These are phyloP conservation scores for Ceratobasidium sp. DNA, from an alignment of 1,284 basidiomycete genomes.

Conservation along the genomic window DNA sequence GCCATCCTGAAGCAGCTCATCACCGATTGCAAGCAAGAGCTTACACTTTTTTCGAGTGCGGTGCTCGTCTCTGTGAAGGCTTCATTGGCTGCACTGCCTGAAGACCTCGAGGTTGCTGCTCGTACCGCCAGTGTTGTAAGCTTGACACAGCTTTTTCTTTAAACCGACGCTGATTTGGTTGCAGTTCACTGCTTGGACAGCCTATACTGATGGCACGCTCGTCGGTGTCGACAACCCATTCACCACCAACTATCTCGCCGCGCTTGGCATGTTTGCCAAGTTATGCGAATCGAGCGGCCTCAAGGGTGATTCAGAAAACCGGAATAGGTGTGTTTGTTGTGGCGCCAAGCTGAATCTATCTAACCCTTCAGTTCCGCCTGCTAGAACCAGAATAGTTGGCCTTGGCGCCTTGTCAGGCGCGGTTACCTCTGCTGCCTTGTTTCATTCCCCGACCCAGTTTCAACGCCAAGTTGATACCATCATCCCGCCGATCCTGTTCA, in stretches of 20 bases:
- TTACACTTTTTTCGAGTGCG: slow-evolving; percentile 79
- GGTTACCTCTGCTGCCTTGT: slow-evolving; percentile 84
- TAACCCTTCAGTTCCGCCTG: slow-evolving; percentile 26
- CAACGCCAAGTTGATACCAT: slow-evolving; percentile 74
- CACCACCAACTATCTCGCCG: slow-evolving; percentile 74
- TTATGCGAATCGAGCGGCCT: slow-evolving; percentile 61
- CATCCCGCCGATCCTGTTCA: slow-evolving; percentile 75
- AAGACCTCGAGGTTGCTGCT: slow-evolving; percentile 85
- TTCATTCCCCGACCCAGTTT: slow-evolving; percentile 78
- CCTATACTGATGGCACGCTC: slow-evolving; percentile 83
- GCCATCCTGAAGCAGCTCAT: slow-evolving; percentile 84
- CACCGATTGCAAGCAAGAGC: slow-evolving; percentile 89
- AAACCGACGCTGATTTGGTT: slow-evolving; percentile 8
- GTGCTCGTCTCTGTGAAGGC: slow-evolving; percentile 77
- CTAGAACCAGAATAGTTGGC: slow-evolving; percentile 83
- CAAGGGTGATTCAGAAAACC: slow-evolving; percentile 65
- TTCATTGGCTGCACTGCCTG: slow-evolving; percentile 67
- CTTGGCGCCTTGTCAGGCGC: slow-evolving; percentile 84
- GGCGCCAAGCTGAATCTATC: neutral
- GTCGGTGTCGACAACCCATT: slow-evolving; percentile 78
- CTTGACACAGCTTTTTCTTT: slow-evolving; percentile 42
- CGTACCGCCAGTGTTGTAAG: slow-evolving; percentile 83
- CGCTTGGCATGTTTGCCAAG: slow-evolving; percentile 71
- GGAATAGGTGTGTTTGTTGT: slow-evolving; percentile 62
- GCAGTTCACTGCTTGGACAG: slow-evolving; percentile 92